Conservation (phyloP, 1,284 basidiomycete genomes). For the Rhodotorula sp. region DNA sequence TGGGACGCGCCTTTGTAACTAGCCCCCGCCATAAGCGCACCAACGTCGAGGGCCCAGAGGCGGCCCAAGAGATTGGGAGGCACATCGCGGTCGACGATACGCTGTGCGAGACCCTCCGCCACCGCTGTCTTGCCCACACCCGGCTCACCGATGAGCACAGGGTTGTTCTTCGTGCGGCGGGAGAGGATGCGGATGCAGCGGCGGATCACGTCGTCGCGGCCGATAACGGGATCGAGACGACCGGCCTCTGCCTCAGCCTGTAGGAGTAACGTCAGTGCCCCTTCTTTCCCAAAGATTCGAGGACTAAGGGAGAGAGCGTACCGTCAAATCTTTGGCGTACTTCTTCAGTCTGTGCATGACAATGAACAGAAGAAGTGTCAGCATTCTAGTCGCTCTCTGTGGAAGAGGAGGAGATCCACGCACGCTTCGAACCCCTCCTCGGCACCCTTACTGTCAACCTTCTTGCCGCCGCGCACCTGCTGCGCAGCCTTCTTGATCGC, state of each 20-base stretch:
- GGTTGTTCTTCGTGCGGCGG: slow-evolving; percentile 73
- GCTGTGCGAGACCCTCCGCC: slow-evolving; percentile 92
- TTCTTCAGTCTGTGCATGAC: too few relatives aligned
- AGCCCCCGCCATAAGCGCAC: slow-evolving; percentile 92
- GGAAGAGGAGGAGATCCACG: too few relatives aligned
- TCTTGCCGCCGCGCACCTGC: slow-evolving; percentile 74
- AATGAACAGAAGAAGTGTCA: too few relatives aligned
- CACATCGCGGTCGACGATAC: slow-evolving; percentile 84
- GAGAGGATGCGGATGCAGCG: slow-evolving; percentile 72
- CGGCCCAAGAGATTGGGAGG: slow-evolving; percentile 61
- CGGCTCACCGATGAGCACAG: slow-evolving; percentile 88
- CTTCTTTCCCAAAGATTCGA: too few relatives aligned
- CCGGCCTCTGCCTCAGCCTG: slow-evolving; percentile 53
- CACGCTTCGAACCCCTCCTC: slow-evolving; percentile 86
- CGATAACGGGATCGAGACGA: slow-evolving; percentile 62
- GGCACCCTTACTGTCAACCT: slow-evolving; percentile 76
- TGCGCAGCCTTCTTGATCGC: slow-evolving; percentile 76
- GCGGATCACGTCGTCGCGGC: slow-evolving; percentile 57
- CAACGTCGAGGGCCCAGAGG: slow-evolving; percentile 74
- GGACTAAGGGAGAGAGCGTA: too few relatives aligned
- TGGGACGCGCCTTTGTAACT: slow-evolving; percentile 47
- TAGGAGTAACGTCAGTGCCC: slow-evolving; percentile 48
- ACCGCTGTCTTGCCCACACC: slow-evolving; percentile 63
- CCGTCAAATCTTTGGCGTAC: slow-evolving; percentile 52
- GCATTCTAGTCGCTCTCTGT: too few relatives aligned